A percentile compares a stretch with the other conserved stretches of the same genome.
Conservation (phyloP, 2,329 filamentous ascomycete genomes). For the Tolypocladium tundrense region DNA sequence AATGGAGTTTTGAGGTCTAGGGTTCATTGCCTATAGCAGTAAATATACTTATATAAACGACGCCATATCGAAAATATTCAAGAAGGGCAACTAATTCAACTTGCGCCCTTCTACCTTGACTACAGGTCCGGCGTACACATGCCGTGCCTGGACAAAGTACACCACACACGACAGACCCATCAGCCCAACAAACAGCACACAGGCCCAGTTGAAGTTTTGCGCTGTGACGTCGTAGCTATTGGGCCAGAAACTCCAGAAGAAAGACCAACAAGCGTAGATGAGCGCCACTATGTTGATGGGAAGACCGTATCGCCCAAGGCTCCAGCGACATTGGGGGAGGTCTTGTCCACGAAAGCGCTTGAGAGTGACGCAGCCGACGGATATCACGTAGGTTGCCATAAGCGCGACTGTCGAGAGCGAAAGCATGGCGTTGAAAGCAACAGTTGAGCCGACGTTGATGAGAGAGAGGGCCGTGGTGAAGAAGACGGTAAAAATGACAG, state of each 20-base stretch:
- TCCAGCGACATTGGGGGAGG: conserved; percentile 24
- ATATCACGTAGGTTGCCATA: conserved; percentile 21
- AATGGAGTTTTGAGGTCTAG: neutral
- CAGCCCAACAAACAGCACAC: conserved; percentile 3
- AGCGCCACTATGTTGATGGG: conserved; percentile 22
- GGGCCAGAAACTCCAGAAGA: conserved; percentile 9
- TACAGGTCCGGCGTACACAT: conserved; percentile 4
- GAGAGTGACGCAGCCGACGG: conserved; percentile 20
- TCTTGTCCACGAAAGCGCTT: conserved; percentile 20
- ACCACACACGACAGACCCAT: conserved; percentile 3
- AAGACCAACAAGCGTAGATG: conserved; percentile 11
- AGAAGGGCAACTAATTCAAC: conserved; percentile 1
- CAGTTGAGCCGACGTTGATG: conserved; percentile 21
- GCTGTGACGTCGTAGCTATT: conserved; percentile 2
- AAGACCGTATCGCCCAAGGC: conserved; percentile 25
- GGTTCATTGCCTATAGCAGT: no score
- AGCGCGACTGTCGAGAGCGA: conserved; percentile 21
- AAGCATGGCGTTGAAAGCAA: conserved; percentile 23
- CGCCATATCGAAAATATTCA: neutral
- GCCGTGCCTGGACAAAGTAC: conserved; percentile 2
- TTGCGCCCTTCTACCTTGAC: conserved; percentile 5
- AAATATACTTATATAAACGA: neutral
- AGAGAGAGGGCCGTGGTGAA: conserved; percentile 19
- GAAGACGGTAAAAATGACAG: conserved; percentile 17
- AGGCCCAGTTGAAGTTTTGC: conserved; percentile 6